A percentile compares a stretch with the other conserved stretches of the same genome.
Conservation (phyloP, 2,329 filamentous ascomycete species). For the Aspergillus ochraceus region DNA sequence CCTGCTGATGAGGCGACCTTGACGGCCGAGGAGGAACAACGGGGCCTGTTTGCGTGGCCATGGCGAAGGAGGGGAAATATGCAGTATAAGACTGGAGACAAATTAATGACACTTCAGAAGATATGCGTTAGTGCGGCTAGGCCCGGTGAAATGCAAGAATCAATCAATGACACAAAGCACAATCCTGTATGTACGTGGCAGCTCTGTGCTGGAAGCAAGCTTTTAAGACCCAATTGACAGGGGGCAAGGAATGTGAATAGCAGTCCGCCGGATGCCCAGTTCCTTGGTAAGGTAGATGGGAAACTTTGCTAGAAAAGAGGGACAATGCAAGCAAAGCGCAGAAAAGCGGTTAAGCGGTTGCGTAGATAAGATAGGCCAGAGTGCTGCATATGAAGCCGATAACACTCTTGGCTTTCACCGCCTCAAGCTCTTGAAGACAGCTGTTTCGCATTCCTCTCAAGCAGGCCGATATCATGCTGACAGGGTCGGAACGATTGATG, state of each 20-base stretch:
- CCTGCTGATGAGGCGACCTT: slow-evolving; percentile 51
- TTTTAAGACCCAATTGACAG: background rate
- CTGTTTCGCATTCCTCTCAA: background rate
- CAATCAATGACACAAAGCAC: background rate
- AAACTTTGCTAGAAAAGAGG: background rate
- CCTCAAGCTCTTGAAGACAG: slow-evolving; percentile 2
- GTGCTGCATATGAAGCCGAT: slow-evolving; percentile 8
- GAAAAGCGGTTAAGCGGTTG: background rate
- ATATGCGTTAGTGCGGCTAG: background rate
- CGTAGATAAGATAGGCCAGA: slow-evolving; percentile 7
- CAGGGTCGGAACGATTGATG: background rate
- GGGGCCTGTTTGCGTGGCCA: slow-evolving; percentile 51
- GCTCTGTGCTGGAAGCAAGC: background rate
- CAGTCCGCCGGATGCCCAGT: background rate
- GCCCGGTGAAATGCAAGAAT: background rate
- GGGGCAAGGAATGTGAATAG: background rate
- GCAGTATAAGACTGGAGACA: slow-evolving; percentile 1
- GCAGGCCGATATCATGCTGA: background rate
- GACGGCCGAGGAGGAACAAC: slow-evolving; percentile 64
- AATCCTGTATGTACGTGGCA: background rate
- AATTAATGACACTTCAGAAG: slow-evolving; percentile 1
- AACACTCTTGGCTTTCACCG: slow-evolving; percentile 6
- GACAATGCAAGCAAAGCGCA: background rate
- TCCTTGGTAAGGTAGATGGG: background rate
- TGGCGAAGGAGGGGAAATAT: slow-evolving; percentile 22